phyloP scores from a whole-genome alignment of 2,329 filamentous ascomycete genomes.

The Monosporascus ibericus region DNA sequence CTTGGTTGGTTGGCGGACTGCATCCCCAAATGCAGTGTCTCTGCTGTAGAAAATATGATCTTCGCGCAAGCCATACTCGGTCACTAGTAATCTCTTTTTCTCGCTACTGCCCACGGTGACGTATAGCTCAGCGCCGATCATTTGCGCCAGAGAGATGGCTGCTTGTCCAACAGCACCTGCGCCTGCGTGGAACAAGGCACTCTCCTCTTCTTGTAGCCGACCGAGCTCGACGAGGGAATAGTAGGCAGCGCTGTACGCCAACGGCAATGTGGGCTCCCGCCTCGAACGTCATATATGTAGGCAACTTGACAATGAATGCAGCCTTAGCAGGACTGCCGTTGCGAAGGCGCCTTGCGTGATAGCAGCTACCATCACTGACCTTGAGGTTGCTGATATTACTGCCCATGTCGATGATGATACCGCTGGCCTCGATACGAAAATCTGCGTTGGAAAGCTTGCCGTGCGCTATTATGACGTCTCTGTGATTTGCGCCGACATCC shows the following conservation, averaged over 20 bases:
- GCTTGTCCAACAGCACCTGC: conserved; percentile 25
- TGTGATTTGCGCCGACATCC: conserved; percentile 24
- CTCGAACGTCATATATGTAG: conserved; percentile 20
- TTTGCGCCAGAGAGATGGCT: conserved; percentile 21
- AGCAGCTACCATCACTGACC: conserved; percentile 25
- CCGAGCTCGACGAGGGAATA: conserved; percentile 21
- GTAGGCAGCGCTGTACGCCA: conserved; percentile 22
- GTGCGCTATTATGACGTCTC: conserved; percentile 21
- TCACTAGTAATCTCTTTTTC: conserved; percentile 23
- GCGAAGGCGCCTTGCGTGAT: conserved; percentile 32
- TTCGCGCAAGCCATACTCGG: conserved; percentile 19
- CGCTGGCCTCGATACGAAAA: conserved; percentile 22
- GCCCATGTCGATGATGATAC: conserved; percentile 19
- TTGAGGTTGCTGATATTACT: conserved; percentile 17
- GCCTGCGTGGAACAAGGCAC: conserved; percentile 21
- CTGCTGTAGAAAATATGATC: conserved; percentile 24
- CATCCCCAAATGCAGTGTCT: conserved; percentile 18
- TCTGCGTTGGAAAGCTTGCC: conserved; percentile 19
- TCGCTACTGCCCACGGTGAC: conserved; percentile 20
- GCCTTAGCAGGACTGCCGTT: conserved; percentile 18
- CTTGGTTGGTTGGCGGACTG: conserved; percentile 16
- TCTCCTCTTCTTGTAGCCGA: conserved; percentile 19
- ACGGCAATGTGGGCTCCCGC: conserved; percentile 19
- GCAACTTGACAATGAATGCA: conserved; percentile 23
- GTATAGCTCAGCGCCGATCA: conserved; percentile 23